Conservation (phyloP, 176 grass and related monocot genomes). For the Pontederia paniculata region DNA sequence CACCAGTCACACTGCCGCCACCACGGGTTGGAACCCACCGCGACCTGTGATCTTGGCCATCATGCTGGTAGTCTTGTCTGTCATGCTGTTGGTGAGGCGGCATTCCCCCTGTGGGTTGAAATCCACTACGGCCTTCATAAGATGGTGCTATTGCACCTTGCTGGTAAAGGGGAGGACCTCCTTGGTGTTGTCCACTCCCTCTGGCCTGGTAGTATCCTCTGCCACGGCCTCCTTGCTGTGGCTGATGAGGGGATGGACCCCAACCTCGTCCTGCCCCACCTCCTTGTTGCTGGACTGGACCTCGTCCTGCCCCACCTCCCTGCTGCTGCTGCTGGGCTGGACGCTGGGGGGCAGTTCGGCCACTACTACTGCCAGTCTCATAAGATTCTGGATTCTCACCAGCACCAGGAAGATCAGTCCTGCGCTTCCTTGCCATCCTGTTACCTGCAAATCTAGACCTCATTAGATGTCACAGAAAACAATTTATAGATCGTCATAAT, state of each 20-base stretch:
- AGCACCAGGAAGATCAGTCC: slow-evolving; percentile 16
- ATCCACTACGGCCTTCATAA: not conserved
- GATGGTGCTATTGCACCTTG: slow-evolving; percentile 15
- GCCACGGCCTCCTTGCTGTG: slow-evolving; percentile 22
- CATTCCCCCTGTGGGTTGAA: slow-evolving; percentile 19
- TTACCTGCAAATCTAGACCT: not conserved
- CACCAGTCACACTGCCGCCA: slow-evolving; percentile 14
- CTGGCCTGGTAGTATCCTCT: slow-evolving; percentile 24
- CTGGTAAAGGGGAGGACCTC: slow-evolving; percentile 13
- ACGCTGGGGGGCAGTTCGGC: not conserved
- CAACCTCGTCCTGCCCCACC: slow-evolving; percentile 19
- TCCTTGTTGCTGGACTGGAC: not conserved
- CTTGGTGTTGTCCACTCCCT: slow-evolving; percentile 17
- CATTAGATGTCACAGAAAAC: too few relatives aligned
- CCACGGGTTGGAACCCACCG: not conserved
- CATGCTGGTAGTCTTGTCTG: slow-evolving; percentile 1
- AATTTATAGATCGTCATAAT: too few relatives aligned
- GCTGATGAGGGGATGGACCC: slow-evolving; percentile 8
- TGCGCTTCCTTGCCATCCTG: slow-evolving; percentile 39
- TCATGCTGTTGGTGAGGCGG: slow-evolving; percentile 25
- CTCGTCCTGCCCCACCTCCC: slow-evolving; percentile 8
- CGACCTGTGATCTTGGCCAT: too few relatives aligned
- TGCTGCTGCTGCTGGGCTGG: slow-evolving; percentile 2
- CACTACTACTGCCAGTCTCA: slow-evolving; percentile 25
- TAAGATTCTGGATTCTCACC: slow-evolving; percentile 25